Evolutionary conservation across 352 stramenopile genomes (phyloP).

Genomic region (Phytophthora cactorum): DNA sequence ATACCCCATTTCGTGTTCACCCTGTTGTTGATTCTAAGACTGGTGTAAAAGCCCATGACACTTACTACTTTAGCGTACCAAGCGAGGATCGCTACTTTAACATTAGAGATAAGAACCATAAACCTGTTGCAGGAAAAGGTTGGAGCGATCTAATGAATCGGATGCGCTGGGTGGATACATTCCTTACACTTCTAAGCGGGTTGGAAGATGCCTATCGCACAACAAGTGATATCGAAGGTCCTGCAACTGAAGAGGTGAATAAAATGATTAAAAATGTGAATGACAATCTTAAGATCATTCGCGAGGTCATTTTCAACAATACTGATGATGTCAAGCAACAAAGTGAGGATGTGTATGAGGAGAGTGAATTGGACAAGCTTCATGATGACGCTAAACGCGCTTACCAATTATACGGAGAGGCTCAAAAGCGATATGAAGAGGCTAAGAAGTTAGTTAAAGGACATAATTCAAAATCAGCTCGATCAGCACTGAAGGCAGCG

Average conservation of each 20-base stretch:
- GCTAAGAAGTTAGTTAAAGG: not conserved
- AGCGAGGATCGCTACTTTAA: too few relatives aligned
- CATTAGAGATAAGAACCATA: conserved; percentile 13
- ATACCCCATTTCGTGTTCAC: conserved; percentile 12
- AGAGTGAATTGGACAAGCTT: too few relatives aligned
- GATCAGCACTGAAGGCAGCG: conserved; percentile 3
- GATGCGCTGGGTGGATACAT: conserved; percentile 21
- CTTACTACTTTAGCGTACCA: conserved; percentile 17
- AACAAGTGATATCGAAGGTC: conserved; percentile 10
- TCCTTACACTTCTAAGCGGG: not conserved
- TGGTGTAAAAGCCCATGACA: conserved; percentile 15
- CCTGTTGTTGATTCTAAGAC: too few relatives aligned
- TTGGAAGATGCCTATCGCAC: conserved; percentile 10
- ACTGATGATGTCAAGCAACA: too few relatives aligned
- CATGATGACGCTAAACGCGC: conserved; percentile 14
- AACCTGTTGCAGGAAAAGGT: conserved; percentile 19
- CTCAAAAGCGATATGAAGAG: conserved; percentile 12
- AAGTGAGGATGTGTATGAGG: too few relatives aligned
- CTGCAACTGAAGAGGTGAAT: too few relatives aligned
- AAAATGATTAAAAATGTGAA: too few relatives aligned
- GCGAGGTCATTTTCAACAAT: too few relatives aligned
- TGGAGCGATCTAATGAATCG: too few relatives aligned
- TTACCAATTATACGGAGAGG: conserved; percentile 15
- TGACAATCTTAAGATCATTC: too few relatives aligned
- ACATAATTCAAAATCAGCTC: not conserved